Percentiles rank a stretch among this genome's conserved stretches.
These are phyloP conservation scores for Myxozyma mucilagina DNA, from an alignment of 805 yeast genomes.

Conservation along the genomic window DNA sequence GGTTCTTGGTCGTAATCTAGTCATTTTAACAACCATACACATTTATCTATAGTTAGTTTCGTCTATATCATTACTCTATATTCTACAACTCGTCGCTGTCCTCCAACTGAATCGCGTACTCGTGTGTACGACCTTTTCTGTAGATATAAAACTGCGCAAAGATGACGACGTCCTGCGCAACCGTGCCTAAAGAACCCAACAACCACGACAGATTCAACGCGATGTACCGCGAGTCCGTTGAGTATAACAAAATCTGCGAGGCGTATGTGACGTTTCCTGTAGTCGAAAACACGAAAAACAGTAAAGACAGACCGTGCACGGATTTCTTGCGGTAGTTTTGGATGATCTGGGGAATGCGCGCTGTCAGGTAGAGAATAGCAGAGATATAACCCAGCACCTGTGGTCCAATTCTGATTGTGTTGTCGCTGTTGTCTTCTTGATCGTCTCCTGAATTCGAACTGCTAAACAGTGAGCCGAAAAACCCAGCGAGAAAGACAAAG, in stretches of 20 bases:
- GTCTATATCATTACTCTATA: background rate
- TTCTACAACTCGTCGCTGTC: background rate
- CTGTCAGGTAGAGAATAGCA: slow-evolving; percentile 68
- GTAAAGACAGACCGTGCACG: slow-evolving; percentile 80
- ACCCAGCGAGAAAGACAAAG: slow-evolving; percentile 64
- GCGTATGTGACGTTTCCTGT: slow-evolving; percentile 77
- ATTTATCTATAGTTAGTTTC: no score
- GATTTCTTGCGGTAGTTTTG: slow-evolving; percentile 78
- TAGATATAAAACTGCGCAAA: slow-evolving; percentile 68
- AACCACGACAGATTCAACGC: slow-evolving; percentile 71
- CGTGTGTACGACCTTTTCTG: slow-evolving; percentile 38
- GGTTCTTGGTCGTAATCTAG: no score
- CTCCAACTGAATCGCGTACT: background rate
- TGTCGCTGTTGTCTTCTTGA: slow-evolving; percentile 35
- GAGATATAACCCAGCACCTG: slow-evolving; percentile 70
- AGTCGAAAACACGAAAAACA: slow-evolving; percentile 72
- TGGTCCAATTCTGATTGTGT: slow-evolving; percentile 43
- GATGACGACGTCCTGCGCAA: slow-evolving; percentile 66
- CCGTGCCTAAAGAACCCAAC: slow-evolving; percentile 75
- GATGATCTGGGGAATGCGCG: slow-evolving; percentile 80
- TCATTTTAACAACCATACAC: no score
- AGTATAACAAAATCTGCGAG: slow-evolving; percentile 64
- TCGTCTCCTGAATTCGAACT: slow-evolving; percentile 29
- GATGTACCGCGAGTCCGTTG: slow-evolving; percentile 62
- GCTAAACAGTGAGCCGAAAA: slow-evolving; percentile 57